A percentile compares a stretch with the other conserved stretches of the same genome.
Conservation (phyloP, 371 early-diverging fungal genomes). For the Phascolomyces articulosus region DNA sequence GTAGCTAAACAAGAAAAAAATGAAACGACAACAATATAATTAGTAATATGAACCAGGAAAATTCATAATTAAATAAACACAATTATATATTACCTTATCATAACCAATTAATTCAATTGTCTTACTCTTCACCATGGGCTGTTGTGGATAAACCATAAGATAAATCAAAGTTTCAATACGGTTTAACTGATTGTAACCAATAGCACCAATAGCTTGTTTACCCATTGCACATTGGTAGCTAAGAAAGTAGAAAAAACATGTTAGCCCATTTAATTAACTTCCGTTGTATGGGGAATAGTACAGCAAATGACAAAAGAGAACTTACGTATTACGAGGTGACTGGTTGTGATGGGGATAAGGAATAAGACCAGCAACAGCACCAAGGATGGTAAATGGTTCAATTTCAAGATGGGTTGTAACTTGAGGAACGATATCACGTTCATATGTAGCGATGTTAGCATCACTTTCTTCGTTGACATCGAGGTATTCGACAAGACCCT, state of each 20-base stretch:
- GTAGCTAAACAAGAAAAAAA: conserved; percentile 53
- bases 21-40: neutral
- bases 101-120: conserved; percentile 98
- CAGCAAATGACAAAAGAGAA: neutral
- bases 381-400: conserved; percentile 96
- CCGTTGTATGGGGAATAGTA: too few species aligned
- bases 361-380: conserved; percentile 98
- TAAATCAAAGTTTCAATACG: conserved; percentile 98
- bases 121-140: conserved; percentile 98
- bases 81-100: conserved; percentile 72
- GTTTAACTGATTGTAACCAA: conserved; percentile 94
- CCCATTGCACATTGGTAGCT: conserved; percentile 99
- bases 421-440: conserved; percentile 79
- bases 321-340: conserved; percentile 98
- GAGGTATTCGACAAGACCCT: conserved; percentile 98
- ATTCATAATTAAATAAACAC: neutral
- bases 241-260: neutral
- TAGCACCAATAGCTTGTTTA: conserved; percentile 99
- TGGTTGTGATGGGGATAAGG: conserved; percentile 99
- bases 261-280: too few species aligned
- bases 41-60: neutral
- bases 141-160: conserved; percentile 97
- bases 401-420: conserved; percentile 99
- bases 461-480: conserved; percentile 99
- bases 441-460: conserved; percentile 92